A percentile compares a stretch with the other conserved stretches of the same genome.
phyloP scores from a whole-genome alignment of 208 protist genomes.

The Acanthamoeba castellanii region DNA sequence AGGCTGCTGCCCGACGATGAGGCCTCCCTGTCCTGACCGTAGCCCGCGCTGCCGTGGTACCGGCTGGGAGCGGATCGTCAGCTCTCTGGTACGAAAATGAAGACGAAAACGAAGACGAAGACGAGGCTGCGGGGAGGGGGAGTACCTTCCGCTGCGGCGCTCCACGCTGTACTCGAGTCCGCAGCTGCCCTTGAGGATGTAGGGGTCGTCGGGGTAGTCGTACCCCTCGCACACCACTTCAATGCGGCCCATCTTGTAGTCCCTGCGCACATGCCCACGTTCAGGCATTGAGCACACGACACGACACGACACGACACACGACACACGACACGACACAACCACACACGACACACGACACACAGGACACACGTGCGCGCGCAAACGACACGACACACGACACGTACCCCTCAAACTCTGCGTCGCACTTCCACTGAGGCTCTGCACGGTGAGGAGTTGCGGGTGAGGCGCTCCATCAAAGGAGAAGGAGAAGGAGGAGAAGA shows the following conservation, averaged over 20 bases:
- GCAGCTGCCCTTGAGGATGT: slow-evolving; percentile 50
- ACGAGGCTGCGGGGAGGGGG: not conserved
- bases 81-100: not conserved
- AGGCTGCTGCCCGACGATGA: not conserved
- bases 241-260: not conserved
- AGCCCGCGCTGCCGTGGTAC: not conserved
- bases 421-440: slow-evolving; percentile 51
- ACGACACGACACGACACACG: not conserved
- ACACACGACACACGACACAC: not conserved
- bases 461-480: not conserved
- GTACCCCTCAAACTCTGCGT: not conserved
- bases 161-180: slow-evolving; percentile 30
- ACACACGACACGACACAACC: not conserved
- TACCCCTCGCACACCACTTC: slow-evolving; percentile 41
- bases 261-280: not conserved
- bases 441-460: too few species aligned
- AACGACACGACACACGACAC: not conserved
- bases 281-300: not conserved
- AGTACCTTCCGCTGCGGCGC: not conserved
- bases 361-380: not conserved
- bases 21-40: not conserved
- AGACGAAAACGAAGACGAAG: not conserved
- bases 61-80: not conserved
- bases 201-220: slow-evolving; percentile 58
- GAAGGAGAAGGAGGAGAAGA: not conserved